Conservation (phyloP, 2,329 filamentous ascomycete species). For the Penicillium sp. region DNA sequence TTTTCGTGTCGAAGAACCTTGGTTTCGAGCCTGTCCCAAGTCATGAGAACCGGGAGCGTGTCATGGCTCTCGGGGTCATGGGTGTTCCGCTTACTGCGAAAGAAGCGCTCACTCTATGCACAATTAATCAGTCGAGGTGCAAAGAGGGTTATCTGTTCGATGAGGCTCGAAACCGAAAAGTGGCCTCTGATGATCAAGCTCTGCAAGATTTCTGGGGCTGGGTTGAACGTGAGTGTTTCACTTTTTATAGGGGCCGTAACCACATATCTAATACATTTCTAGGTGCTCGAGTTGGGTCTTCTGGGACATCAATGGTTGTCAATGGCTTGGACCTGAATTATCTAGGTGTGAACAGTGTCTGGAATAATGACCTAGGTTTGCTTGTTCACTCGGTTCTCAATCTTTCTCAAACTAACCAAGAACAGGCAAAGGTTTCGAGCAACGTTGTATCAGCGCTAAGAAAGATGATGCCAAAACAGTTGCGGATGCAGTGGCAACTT, state of each 20-base stretch:
- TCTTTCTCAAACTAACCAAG: neutral
- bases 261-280: slow-evolving; percentile 8
- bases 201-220: slow-evolving; percentile 60
- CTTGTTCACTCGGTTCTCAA: neutral
- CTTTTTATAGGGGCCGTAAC: neutral
- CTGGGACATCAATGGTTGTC: slow-evolving; percentile 53
- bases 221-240: slow-evolving; percentile 46
- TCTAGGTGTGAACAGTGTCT: slow-evolving; percentile 57
- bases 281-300: slow-evolving; percentile 40
- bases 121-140: slow-evolving; percentile 48
- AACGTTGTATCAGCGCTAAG: slow-evolving; percentile 28
- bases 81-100: slow-evolving; percentile 30
- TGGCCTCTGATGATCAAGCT: slow-evolving; percentile 55
- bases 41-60: slow-evolving; percentile 37
- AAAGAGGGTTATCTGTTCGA: slow-evolving; percentile 55
- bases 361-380: slow-evolving; percentile 55
- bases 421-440: slow-evolving; percentile 33
- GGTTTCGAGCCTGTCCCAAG: slow-evolving; percentile 31
- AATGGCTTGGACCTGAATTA: slow-evolving; percentile 59
- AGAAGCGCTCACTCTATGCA: slow-evolving; percentile 41
- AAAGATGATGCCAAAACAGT: slow-evolving; percentile 24
- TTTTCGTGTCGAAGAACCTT: slow-evolving; percentile 1
- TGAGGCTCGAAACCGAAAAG: slow-evolving; percentile 52
- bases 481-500: slow-evolving; percentile 46
- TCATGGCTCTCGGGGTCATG: slow-evolving; percentile 28